A percentile compares a stretch with the other conserved stretches of the same genome.
Conservation (phyloP, 768 basidiomycete genomes). For the Leccinum subtestaceum region DNA sequence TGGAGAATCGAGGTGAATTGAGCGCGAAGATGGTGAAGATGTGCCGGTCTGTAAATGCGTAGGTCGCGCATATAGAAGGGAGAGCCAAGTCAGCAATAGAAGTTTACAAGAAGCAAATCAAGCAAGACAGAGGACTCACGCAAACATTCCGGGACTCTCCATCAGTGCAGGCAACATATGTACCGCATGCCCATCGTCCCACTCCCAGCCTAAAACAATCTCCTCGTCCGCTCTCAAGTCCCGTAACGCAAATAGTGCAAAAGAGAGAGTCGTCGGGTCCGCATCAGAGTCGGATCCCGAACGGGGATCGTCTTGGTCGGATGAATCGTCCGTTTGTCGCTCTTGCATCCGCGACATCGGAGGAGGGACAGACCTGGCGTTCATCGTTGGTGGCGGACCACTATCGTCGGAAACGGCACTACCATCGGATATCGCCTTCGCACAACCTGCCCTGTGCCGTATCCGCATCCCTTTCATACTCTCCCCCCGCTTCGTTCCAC, state of each 20-base stretch:
- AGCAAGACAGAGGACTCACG: slow-evolving; percentile 41
- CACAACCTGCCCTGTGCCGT: slow-evolving; percentile 21
- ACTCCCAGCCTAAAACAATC: slow-evolving; percentile 91
- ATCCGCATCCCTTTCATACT: slow-evolving; percentile 17
- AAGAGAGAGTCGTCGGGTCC: slow-evolving; percentile 47
- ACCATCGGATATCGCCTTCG: slow-evolving; percentile 4
- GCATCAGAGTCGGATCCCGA: slow-evolving; percentile 21
- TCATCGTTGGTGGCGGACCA: slow-evolving; percentile 6
- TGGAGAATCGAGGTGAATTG: slow-evolving; percentile 73
- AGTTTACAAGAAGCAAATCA: neutral
- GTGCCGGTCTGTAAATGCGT: slow-evolving; percentile 38
- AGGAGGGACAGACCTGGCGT: slow-evolving; percentile 12
- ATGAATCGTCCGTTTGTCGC: slow-evolving; percentile 13
- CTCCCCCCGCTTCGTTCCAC: slow-evolving; percentile 18
- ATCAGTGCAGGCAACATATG: slow-evolving; percentile 74
- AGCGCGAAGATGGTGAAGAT: slow-evolving; percentile 43
- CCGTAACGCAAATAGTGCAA: slow-evolving; percentile 77
- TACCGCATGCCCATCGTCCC: slow-evolving; percentile 89
- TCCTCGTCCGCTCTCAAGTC: slow-evolving; percentile 81
- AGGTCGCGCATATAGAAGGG: neutral
- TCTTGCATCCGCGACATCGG: slow-evolving; percentile 5
- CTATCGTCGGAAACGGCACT: neutral
- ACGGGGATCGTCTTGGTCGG: slow-evolving; percentile 20
- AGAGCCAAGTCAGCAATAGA: slow-evolving; percentile 11
- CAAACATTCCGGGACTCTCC: slow-evolving; percentile 52